Percentiles rank a stretch among this genome's conserved stretches.
These are phyloP conservation scores for Pholiota conissans DNA, from an alignment of 768 basidiomycete genomes.

Conservation along the genomic window DNA sequence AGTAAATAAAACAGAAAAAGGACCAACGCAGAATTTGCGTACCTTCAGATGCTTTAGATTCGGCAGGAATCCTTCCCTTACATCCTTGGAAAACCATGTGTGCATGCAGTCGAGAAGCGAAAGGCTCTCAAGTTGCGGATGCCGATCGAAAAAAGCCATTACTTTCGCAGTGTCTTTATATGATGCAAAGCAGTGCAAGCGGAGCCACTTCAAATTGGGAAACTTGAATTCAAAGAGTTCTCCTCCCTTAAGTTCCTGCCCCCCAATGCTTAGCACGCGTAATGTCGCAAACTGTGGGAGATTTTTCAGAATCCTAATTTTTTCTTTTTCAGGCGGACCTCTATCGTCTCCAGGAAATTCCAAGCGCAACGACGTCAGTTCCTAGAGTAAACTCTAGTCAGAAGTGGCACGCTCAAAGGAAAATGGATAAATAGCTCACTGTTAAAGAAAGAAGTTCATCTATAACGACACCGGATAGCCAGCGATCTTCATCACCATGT, in stretches of 20 bases:
- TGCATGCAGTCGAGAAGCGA: neutral
- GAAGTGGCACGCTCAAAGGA: no score
- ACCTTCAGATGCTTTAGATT: conserved; percentile 1
- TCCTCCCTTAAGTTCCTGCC: neutral
- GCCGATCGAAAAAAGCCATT: neutral
- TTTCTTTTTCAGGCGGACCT: neutral
- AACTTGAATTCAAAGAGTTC: neutral
- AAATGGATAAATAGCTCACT: neutral
- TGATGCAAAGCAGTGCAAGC: neutral
- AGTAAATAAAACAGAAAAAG: neutral
- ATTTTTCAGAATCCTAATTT: neutral
- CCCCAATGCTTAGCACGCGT: neutral
- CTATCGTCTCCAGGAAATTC: neutral
- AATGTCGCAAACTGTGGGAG: neutral
- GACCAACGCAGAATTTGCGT: neutral
- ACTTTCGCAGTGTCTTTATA: neutral
- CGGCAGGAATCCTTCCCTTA: neutral
- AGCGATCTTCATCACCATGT: neutral
- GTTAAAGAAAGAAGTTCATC: neutral
- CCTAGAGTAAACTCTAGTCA: no score
- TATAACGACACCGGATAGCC: neutral
- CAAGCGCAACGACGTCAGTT: neutral
- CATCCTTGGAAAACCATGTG: neutral
- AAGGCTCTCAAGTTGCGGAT: neutral
- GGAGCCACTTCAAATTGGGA: neutral